Percentiles rank a stretch among this genome's conserved stretches.
phyloP scores from a whole-genome alignment of 139 green algal genomes.

The Asterochloris erici region DNA sequence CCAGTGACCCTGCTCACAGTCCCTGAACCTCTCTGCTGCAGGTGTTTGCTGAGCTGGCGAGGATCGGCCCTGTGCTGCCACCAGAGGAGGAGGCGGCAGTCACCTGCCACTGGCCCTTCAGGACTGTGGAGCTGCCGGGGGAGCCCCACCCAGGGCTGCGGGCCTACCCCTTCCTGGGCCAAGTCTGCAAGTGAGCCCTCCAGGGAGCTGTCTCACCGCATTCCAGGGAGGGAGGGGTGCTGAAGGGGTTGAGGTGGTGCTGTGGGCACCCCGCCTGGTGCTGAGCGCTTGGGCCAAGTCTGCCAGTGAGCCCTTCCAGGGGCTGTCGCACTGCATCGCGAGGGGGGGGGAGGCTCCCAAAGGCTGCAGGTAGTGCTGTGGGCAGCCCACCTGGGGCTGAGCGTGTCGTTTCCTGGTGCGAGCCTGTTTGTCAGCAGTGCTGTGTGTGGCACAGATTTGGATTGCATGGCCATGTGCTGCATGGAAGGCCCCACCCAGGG shows the following conservation, averaged over 20 bases:
- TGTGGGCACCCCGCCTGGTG: background rate
- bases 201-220: conserved; percentile 28
- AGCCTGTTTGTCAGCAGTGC: no score
- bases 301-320: background rate
- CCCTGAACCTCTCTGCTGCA: no score
- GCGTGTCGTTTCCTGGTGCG: no score
- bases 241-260: background rate
- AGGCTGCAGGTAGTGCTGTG: background rate
- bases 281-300: background rate
- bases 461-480: no score
- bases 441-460: no score
- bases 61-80: background rate
- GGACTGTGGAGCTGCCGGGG: conserved; percentile 5
- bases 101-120: background rate
- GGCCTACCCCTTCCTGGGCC: conserved; percentile 56
- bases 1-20: no score
- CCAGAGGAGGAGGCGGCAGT: conserved; percentile 4
- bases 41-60: no score
- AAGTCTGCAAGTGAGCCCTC: conserved; percentile 46
- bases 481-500: no score
- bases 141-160: conserved; percentile 50
- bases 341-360: background rate
- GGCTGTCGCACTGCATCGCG: background rate
- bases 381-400: no score
- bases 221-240: conserved; percentile 24